Conservation (phyloP, 768 basidiomycete species). For the Chalciporus sphaerocephalus region DNA sequence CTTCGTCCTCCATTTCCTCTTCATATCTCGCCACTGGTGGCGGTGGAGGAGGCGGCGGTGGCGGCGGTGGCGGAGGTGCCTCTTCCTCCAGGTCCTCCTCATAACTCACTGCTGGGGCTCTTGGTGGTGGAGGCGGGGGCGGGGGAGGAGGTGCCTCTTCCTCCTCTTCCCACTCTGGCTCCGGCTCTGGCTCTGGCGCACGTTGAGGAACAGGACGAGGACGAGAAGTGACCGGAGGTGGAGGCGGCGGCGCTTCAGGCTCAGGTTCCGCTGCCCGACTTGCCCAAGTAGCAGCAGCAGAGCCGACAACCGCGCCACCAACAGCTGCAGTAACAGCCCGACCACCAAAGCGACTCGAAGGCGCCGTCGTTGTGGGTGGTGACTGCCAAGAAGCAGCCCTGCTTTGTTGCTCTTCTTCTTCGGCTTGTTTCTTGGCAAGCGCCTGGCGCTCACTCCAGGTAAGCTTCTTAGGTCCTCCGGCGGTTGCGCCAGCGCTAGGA, state of each 20-base stretch:
- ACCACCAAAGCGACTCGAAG: slow-evolving; percentile 38
- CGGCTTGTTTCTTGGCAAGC: slow-evolving; percentile 79
- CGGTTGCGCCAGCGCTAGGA: slow-evolving; percentile 9
- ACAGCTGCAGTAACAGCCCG: slow-evolving; percentile 28
- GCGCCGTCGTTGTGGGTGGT: slow-evolving; percentile 34
- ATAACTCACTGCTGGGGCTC: slow-evolving; percentile 25
- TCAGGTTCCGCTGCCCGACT: slow-evolving; percentile 21
- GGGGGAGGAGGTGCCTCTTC: slow-evolving; percentile 17
- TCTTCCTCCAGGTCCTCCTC: slow-evolving; percentile 10
- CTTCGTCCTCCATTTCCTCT: slow-evolving; percentile 10
- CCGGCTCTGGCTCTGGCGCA: slow-evolving; percentile 16
- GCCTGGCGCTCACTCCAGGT: slow-evolving; percentile 96
- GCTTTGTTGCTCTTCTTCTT: slow-evolving; percentile 70
- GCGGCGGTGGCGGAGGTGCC: slow-evolving; percentile 4
- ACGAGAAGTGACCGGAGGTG: slow-evolving; percentile 17
- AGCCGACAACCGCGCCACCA: slow-evolving; percentile 31
- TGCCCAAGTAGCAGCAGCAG: slow-evolving; percentile 23
- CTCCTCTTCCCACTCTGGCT: slow-evolving; percentile 17
- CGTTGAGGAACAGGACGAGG: slow-evolving; percentile 20
- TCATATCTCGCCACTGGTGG: slow-evolving; percentile 22
- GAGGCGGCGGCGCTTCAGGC: slow-evolving; percentile 33
- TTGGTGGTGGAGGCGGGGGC: slow-evolving; percentile 32
- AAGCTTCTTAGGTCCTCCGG: slow-evolving; percentile 62
- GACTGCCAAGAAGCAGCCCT: slow-evolving; percentile 48
- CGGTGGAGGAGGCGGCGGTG: slow-evolving; percentile 30